Conservation (phyloP, 805 yeast genomes). For the Metschnikowia gelsemii region DNA sequence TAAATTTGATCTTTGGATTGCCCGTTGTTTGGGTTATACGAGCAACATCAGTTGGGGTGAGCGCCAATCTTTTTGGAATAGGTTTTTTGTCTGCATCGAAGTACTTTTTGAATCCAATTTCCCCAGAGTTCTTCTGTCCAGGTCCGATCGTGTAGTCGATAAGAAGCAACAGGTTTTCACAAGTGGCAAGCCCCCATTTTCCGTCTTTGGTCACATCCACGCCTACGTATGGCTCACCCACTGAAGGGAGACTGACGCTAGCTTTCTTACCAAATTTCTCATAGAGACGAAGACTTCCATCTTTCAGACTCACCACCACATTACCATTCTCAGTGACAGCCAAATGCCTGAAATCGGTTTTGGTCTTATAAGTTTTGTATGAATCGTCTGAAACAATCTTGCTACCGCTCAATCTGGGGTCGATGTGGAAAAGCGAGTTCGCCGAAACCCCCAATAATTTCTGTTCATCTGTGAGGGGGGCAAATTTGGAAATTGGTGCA, state of each 20-base stretch:
- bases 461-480: constrained; percentile 71
- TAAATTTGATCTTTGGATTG: constrained; percentile 46
- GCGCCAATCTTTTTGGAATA: constrained; percentile 61
- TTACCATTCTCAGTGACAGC: constrained; percentile 73
- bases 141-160: constrained; percentile 63
- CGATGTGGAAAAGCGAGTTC: constrained; percentile 69
- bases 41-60: constrained; percentile 71
- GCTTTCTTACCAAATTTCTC: constrained; percentile 74
- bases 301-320: constrained; percentile 71
- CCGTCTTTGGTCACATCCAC: constrained; percentile 78
- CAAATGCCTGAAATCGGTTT: constrained; percentile 52
- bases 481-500: constrained; percentile 71
- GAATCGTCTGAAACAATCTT: constrained; percentile 56
- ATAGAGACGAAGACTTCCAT: constrained; percentile 75
- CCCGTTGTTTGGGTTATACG: constrained; percentile 7
- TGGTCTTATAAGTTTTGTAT: constrained; percentile 46
- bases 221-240: constrained; percentile 72
- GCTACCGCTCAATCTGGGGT: constrained; percentile 64
- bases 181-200: constrained; percentile 77
- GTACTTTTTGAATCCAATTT: constrained; percentile 60
- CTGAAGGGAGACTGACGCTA: constrained; percentile 74
- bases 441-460: constrained; percentile 69
- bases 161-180: constrained; percentile 66
- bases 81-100: constrained; percentile 68
- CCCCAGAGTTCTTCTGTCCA: constrained; percentile 57